Evolutionary conservation across 805 yeast species (phyloP).

Genomic region (Yamadazyma olivae): DNA sequence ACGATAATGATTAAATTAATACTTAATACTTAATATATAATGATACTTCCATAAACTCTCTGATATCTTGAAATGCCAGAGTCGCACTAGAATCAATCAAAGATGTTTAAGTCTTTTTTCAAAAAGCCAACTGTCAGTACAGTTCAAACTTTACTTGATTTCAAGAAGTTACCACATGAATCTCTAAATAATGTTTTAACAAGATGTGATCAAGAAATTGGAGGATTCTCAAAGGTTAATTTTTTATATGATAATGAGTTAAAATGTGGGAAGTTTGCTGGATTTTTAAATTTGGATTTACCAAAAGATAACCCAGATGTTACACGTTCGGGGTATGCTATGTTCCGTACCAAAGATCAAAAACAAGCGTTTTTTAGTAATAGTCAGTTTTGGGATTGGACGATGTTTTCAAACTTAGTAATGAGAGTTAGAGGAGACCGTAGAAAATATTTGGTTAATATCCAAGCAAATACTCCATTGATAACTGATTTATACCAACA

Average conservation of each 20-base stretch:
- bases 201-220: conserved; percentile 71
- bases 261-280: conserved; percentile 43
- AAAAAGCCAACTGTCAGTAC: neutral
- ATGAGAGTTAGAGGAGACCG: conserved; percentile 69
- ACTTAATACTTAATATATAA: neutral
- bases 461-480: conserved; percentile 78
- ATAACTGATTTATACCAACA: conserved; percentile 82
- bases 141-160: conserved; percentile 50
- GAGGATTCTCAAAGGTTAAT: conserved; percentile 71
- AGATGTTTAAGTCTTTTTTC: neutral
- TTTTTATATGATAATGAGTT: conserved; percentile 36
- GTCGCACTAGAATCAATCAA: no score
- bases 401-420: conserved; percentile 57
- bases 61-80: no score
- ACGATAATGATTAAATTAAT: neutral
- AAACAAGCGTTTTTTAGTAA: conserved; percentile 49
- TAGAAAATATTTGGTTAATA: conserved; percentile 72
- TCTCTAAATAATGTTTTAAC: conserved; percentile 48
- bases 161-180: conserved; percentile 47
- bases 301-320: conserved; percentile 64
- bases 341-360: conserved; percentile 77
- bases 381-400: conserved; percentile 65
- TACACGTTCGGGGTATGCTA: conserved; percentile 70
- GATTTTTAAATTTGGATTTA: conserved; percentile 64
- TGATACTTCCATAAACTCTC: no score